These are phyloP conservation scores for Arabis hirsuta DNA, from an alignment of 345 rosid genomes.

Conservation along the genomic window DNA sequence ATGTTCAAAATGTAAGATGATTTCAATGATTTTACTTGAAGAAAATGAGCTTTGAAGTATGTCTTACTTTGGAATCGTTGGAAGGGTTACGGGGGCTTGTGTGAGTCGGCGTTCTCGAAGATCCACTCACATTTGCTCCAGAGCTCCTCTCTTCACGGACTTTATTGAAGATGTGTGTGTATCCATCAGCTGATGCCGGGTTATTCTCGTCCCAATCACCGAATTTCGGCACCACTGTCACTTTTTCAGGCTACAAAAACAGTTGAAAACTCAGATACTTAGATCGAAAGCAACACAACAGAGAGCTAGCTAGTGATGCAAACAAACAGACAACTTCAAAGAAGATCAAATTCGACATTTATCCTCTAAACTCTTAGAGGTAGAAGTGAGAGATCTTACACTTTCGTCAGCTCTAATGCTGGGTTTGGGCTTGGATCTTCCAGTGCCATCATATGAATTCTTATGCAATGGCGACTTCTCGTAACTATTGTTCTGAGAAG, in stretches of 20 bases:
- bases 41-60: not conserved
- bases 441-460: slow-evolving; percentile 56
- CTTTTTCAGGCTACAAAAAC: slow-evolving; percentile 58
- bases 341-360: not conserved
- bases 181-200: slow-evolving; percentile 84
- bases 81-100: slow-evolving; percentile 26
- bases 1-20: slow-evolving; percentile 2
- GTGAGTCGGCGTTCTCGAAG: slow-evolving; percentile 51
- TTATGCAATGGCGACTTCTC: slow-evolving; percentile 76
- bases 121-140: slow-evolving; percentile 55
- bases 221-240: slow-evolving; percentile 86
- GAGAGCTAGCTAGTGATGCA: not conserved
- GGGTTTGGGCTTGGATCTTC: slow-evolving; percentile 57
- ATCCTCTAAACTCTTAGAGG: not conserved
- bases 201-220: slow-evolving; percentile 93
- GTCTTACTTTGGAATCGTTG: slow-evolving; percentile 55
- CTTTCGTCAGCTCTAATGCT: slow-evolving; percentile 64
- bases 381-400: slow-evolving; percentile 51
- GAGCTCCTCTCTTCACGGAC: slow-evolving; percentile 77
- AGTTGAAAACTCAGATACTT: not conserved
- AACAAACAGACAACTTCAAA: slow-evolving; percentile 12
- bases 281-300: slow-evolving; percentile 7
- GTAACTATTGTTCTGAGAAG: slow-evolving; percentile 65
- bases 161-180: slow-evolving; percentile 83
- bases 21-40: slow-evolving; percentile 2